These are phyloP conservation scores for Vitis cinerea DNA, from an alignment of 164 flowering plant species.

Conservation along the genomic window DNA sequence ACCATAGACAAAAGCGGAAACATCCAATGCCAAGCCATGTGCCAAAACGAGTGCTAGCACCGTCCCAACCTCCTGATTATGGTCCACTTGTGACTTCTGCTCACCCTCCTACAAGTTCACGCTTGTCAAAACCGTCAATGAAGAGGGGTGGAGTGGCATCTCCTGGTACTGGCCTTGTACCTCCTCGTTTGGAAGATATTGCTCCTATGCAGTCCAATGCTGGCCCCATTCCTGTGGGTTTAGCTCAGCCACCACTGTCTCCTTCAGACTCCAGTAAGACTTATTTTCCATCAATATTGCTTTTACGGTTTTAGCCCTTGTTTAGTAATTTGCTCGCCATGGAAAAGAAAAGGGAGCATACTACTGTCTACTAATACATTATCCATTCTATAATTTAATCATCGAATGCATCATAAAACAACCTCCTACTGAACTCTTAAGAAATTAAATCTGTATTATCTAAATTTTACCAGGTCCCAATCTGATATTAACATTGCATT, in stretches of 20 bases:
- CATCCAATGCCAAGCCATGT: slow-evolving; percentile 28
- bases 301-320: background rate
- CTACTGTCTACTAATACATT: no score
- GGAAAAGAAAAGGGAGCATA: background rate
- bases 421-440: background rate
- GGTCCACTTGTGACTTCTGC: slow-evolving; percentile 39
- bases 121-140: slow-evolving; percentile 50
- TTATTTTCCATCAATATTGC: background rate
- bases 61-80: slow-evolving; percentile 51
- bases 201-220: slow-evolving; percentile 49
- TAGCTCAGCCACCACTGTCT: slow-evolving; percentile 77
- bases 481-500: slow-evolving; percentile 10
- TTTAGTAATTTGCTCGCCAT: no score
- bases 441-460: no score
- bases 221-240: slow-evolving; percentile 44
- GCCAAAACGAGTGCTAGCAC: slow-evolving; percentile 21
- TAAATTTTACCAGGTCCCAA: no score
- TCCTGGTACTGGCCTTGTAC: slow-evolving; percentile 30
- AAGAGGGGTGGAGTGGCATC: slow-evolving; percentile 35
- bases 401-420: no score
- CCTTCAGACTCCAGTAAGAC: slow-evolving; percentile 60
- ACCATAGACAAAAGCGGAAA: slow-evolving; percentile 26
- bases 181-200: slow-evolving; percentile 33
- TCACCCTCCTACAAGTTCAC: slow-evolving; percentile 51
- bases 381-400: no score